phyloP scores from a whole-genome alignment of 257 asterid species.

The Solanum piurae region DNA sequence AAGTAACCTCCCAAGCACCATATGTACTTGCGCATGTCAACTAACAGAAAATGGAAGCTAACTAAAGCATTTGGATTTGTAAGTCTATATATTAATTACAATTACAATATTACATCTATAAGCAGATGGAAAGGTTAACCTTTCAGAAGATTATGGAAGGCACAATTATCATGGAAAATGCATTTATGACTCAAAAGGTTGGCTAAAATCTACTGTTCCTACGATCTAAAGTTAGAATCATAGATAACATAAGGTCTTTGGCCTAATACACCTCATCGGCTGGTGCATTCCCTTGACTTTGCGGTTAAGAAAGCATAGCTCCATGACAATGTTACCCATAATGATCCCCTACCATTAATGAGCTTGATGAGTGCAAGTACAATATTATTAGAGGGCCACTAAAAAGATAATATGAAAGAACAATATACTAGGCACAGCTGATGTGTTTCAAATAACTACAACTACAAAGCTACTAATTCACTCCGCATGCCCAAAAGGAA shows the following conservation, averaged over 20 bases:
- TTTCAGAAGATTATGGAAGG: neutral
- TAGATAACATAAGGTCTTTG: neutral
- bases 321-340: neutral
- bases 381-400: neutral
- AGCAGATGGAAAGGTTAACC: neutral
- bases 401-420: neutral
- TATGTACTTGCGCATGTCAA: neutral
- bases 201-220: neutral
- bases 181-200: neutral
- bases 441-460: neutral
- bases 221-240: neutral
- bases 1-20: neutral
- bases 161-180: neutral
- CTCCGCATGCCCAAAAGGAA: neutral
- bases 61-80: neutral
- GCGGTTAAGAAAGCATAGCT: neutral
- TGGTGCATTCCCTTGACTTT: neutral
- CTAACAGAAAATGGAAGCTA: neutral
- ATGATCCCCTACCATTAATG: neutral
- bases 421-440: neutral
- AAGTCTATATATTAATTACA: neutral
- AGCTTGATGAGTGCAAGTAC: neutral
- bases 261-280: neutral
- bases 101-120: neutral
- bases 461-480: neutral